Base-by-base conservation (phyloP, 2,329 filamentous ascomycete genomes). In the Fusarium scirpi region DNA sequence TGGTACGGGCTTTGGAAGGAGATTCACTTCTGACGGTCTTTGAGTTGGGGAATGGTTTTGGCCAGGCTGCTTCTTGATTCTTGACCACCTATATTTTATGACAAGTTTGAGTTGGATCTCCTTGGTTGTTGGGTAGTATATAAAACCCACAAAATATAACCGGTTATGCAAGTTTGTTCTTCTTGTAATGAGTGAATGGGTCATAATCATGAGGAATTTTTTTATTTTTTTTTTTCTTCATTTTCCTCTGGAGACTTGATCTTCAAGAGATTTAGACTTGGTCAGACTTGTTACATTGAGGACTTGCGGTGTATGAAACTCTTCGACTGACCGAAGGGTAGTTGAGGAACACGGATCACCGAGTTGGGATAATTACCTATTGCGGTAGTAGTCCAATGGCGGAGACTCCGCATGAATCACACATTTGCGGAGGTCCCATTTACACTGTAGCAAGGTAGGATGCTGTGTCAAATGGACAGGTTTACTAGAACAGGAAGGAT, bases 1-100 rank as follows among this genome's bases (percentile, higher is more conserved):
- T 29, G 55, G 30, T 27, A 57, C 9, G 46, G 32, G 38, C n/a
- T 40, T 51, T 13, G 29, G 30, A 30, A 40, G 29, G 25, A 27
- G 25, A 45, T 59, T 62, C 46, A 43, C 46, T 59, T 52, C 46
- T 59, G 29, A 34, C 18, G 47, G 47, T 41, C 7, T 20, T 27
- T 20, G 48, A 8, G 30, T n/a, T 40, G 22, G 38, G 38, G 30
- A 46, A 15, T 52, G 30, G 55, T 18, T 32, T 22, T 59, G 34
- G 59, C 46, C 40, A 62, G 22, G 41, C 40, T 46, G 6, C 8
- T 38, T 16, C 32, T n/a, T 8, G 6, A 22, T 22, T 15, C n/a
- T 8, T 32, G 25, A 20, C 18, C 15, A 22, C 25, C 2, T 24
- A 32, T 34, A 52, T 30, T 10, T 22, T 22, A 27, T 18, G 29